A percentile compares a stretch with the other conserved stretches of the same genome.
These are phyloP conservation scores for Colletotrichum ledebouriae DNA, from an alignment of 2,329 filamentous ascomycete genomes.

Conservation along the genomic window DNA sequence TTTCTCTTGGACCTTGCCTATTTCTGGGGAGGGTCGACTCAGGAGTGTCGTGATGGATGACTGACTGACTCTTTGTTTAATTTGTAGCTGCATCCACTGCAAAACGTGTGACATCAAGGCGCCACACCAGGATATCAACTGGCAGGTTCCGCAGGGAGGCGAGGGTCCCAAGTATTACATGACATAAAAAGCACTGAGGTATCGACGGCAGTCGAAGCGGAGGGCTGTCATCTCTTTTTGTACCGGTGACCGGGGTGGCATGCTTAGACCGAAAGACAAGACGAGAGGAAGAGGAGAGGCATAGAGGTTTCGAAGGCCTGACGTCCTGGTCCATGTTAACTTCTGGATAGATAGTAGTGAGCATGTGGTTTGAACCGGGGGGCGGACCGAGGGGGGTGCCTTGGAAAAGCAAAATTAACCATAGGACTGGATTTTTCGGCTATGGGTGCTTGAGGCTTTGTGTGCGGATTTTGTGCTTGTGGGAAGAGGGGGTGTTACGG, in stretches of 20 bases:
- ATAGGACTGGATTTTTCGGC: neutral
- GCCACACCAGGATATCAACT: slow-evolving; percentile 96
- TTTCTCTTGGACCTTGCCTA: slow-evolving; percentile 7
- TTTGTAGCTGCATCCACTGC: slow-evolving; percentile 91
- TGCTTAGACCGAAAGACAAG: slow-evolving; percentile 14
- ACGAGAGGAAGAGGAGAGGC: neutral
- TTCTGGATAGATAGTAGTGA: neutral
- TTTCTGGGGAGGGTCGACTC: neutral
- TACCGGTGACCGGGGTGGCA: neutral
- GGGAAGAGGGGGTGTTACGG: neutral
- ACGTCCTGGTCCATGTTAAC: slow-evolving; percentile 20
- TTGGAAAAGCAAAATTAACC: neutral
- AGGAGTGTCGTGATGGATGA: neutral
- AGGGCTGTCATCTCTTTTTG: slow-evolving; percentile 13
- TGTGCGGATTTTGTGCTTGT: neutral
- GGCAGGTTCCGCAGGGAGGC: slow-evolving; percentile 93
- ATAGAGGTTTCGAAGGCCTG: slow-evolving; percentile 7
- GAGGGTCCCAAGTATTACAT: slow-evolving; percentile 81
- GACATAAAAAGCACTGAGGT: slow-evolving; percentile 57
- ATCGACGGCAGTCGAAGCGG: neutral
- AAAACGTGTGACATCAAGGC: slow-evolving; percentile 99
- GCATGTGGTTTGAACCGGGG: neutral
- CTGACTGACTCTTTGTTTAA: slow-evolving; percentile 15
- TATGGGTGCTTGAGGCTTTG: neutral
- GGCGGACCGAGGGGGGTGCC: neutral